A percentile compares a stretch with the other conserved stretches of the same genome.
Conservation (phyloP, 2,329 filamentous ascomycete species). For the Penicillium freii region DNA sequence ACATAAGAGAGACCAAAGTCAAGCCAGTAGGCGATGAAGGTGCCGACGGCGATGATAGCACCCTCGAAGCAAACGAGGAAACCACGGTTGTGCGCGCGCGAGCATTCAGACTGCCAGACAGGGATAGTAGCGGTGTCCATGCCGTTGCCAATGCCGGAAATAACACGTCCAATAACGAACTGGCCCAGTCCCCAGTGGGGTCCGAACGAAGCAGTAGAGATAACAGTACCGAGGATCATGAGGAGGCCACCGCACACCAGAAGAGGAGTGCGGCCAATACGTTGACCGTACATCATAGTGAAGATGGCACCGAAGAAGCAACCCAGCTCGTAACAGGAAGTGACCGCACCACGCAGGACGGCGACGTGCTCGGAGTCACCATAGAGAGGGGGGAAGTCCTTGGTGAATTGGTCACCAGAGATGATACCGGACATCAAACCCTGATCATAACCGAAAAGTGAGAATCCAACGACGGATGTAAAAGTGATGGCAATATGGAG, state of each 20-base stretch:
- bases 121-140: slow-evolving; percentile 43
- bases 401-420: slow-evolving; percentile 26
- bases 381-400: slow-evolving; percentile 24
- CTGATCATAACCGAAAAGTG: slow-evolving; percentile 47
- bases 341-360: slow-evolving; percentile 53
- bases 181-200: slow-evolving; percentile 35
- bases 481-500: slow-evolving; percentile 27
- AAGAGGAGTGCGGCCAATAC: slow-evolving; percentile 39
- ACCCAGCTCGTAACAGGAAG: slow-evolving; percentile 54
- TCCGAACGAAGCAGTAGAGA: slow-evolving; percentile 26
- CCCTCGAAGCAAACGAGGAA: slow-evolving; percentile 37
- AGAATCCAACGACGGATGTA: slow-evolving; percentile 50
- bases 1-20: slow-evolving; percentile 37
- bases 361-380: slow-evolving; percentile 24
- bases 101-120: slow-evolving; percentile 41
- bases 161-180: slow-evolving; percentile 40
- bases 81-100: slow-evolving; percentile 34
- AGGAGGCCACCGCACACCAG: slow-evolving; percentile 57
- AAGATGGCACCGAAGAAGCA: slow-evolving; percentile 38
- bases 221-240: slow-evolving; percentile 34
- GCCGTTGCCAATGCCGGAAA: slow-evolving; percentile 41
- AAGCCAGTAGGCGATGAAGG: slow-evolving; percentile 38
- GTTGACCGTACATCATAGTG: slow-evolving; percentile 29
- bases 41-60: slow-evolving; percentile 34
- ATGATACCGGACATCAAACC: slow-evolving; percentile 37